phyloP scores from a whole-genome alignment of 164 flowering plant genomes.

The Cinnamomum micranthum region DNA sequence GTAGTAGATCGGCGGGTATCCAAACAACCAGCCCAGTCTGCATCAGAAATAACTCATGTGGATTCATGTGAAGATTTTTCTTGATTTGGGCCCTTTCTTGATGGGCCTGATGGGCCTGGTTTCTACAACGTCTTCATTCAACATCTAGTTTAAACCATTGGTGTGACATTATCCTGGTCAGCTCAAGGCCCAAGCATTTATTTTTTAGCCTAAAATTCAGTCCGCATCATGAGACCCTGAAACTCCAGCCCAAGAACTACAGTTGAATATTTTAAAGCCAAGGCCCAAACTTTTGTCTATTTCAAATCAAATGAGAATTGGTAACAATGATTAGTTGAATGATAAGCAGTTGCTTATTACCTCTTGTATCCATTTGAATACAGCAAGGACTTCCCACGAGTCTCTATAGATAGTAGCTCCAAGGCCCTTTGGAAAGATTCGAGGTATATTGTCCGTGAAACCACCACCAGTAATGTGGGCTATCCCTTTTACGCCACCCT shows the following conservation, averaged over 20 bases:
- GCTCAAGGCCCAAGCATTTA: neutral
- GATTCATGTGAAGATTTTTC: no score
- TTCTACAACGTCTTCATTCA: no score
- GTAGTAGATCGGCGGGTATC: no score
- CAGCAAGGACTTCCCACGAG: constrained; percentile 74
- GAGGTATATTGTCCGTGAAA: constrained; percentile 92
- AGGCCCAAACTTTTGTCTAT: neutral
- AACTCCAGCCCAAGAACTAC: neutral
- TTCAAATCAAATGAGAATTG: neutral
- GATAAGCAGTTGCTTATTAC: constrained; percentile 22
- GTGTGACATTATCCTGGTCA: neutral
- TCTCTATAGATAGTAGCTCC: constrained; percentile 65
- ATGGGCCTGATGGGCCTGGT: no score
- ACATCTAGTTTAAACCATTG: neutral
- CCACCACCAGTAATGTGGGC: constrained; percentile 99
- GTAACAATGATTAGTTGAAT: neutral
- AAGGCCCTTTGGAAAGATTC: constrained; percentile 85
- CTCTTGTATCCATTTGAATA: constrained; percentile 97
- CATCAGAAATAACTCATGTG: no score
- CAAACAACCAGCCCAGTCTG: no score
- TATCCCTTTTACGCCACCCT: constrained; percentile 90
- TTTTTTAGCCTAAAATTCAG: neutral
- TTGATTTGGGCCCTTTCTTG: no score
- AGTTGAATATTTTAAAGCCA: neutral
- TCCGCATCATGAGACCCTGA: neutral